Evolutionary conservation across 2,329 filamentous ascomycete species (phyloP), one percentile per base, ranked within the genome.

Genomic region (Metarhizium sp.): DNA sequence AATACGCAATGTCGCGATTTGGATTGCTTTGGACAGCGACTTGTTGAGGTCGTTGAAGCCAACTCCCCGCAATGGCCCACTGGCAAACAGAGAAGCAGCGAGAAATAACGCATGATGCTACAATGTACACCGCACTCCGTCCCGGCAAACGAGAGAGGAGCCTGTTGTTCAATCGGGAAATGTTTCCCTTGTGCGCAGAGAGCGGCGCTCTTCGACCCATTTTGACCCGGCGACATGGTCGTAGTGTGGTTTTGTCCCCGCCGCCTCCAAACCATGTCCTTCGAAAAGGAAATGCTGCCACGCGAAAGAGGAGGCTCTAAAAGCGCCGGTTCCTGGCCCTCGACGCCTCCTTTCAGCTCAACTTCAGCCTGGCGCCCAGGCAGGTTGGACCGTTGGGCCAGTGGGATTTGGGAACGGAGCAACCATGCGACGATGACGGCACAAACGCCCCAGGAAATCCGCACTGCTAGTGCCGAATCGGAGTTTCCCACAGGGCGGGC

Each of bases 271-370:
- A 25, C 25, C 25, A 25, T 25, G 25, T 25, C 25, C 25, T 40
- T 40, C 30, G 29, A 50, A 8, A n/a, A 42, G 47, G 47, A 50
- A 46, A 32, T 45, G 25, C 51, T 52, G 51, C 25, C 34, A 55
- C 25, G 53, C 45, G 45, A 48, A 30, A 14, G 45, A 30, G 25
- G 25, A 48, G 45, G 45, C 38, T 40, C 38, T 11, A 38, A 43
- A 51, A 38, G 40, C 51, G 55, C 54, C 46, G 25, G 55, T 47
- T 51, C 55, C 51, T 54, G 42, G 30, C 13, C 30, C 30, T 47
- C 20, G 18, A 49, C 52, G 45, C 52, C 30, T 42, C 34, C 5
- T 32, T 40, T 20, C 45, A 42, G 52, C 49, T 29, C 13, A 48
- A 16, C 47, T 46, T 29, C 32, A 46, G 29, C 38, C 34, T 52